These are phyloP conservation scores for Russula sp. DNA, from an alignment of 768 basidiomycete species.

Conservation along the genomic window DNA sequence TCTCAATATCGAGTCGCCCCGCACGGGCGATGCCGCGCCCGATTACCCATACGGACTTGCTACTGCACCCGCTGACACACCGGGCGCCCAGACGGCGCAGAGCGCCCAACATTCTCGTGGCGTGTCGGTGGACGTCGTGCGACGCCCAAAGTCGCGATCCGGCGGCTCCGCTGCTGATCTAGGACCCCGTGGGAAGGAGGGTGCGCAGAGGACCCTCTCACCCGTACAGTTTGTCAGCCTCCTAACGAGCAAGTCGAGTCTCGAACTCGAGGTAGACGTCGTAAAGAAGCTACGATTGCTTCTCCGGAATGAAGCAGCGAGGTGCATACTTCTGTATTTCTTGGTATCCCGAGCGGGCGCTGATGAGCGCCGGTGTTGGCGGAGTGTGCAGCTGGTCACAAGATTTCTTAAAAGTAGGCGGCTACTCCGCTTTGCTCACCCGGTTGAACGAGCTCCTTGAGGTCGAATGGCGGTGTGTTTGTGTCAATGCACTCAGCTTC, in stretches of 20 bases:
- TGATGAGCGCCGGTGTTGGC: conserved; percentile 4
- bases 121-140: conserved; percentile 50
- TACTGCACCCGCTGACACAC: not conserved
- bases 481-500: not conserved
- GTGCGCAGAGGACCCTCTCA: conserved; percentile 53
- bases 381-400: conserved; percentile 69
- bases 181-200: conserved; percentile 34
- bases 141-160: conserved; percentile 46
- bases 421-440: conserved; percentile 78
- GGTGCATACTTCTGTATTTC: conserved; percentile 35
- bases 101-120: conserved; percentile 46
- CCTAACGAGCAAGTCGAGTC: conserved; percentile 61
- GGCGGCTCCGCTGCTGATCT: conserved; percentile 34
- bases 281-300: conserved; percentile 84
- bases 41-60: conserved; percentile 14
- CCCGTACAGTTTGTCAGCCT: conserved; percentile 64
- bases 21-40: conserved; percentile 12
- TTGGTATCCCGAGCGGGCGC: not conserved
- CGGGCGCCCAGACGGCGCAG: not conserved
- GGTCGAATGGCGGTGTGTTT: conserved; percentile 87
- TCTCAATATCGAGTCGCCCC: conserved; percentile 47
- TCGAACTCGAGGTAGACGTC: conserved; percentile 73
- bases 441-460: conserved; percentile 87
- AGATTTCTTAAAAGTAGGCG: conserved; percentile 75
- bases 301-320: conserved; percentile 87